Conservation (phyloP, 2,329 filamentous ascomycete species). For the Nectriaceae sp. region DNA sequence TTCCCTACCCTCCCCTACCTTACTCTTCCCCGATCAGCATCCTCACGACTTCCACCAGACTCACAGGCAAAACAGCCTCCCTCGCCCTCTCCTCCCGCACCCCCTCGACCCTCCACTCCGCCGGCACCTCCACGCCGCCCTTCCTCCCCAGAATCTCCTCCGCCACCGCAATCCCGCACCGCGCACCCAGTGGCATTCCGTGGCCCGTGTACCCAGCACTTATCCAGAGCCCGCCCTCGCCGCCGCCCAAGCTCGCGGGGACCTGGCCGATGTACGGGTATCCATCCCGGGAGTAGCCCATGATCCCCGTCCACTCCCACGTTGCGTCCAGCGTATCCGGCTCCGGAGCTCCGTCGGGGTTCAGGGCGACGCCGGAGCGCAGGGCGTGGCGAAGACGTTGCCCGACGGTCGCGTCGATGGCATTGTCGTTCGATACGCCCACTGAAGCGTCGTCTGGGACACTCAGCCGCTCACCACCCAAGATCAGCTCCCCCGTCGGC, state of each 20-base stretch:
- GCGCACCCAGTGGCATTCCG: constrained; percentile 74
- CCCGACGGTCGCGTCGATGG: constrained; percentile 57
- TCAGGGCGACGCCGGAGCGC: constrained; percentile 43
- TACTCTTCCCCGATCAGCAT: constrained; percentile 8
- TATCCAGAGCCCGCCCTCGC: constrained; percentile 57
- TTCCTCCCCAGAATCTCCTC: constrained; percentile 54
- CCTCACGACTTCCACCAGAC: constrained; percentile 28
- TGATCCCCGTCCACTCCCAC: constrained; percentile 78
- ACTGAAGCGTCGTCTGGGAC: constrained; percentile 47
- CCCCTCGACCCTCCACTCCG: constrained; percentile 41
- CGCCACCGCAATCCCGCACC: constrained; percentile 65
- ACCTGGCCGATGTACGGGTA: constrained; percentile 72
- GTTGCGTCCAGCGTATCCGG: constrained; percentile 50
- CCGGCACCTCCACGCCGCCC: constrained; percentile 45
- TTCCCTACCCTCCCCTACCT: neutral
- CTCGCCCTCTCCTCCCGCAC: constrained; percentile 29
- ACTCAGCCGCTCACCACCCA: constrained; percentile 68
- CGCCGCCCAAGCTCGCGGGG: constrained; percentile 51
- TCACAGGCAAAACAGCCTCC: constrained; percentile 23
- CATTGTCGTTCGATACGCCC: constrained; percentile 61
- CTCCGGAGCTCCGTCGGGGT: constrained; percentile 34
- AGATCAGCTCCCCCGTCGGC: constrained; percentile 63
- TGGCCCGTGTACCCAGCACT: constrained; percentile 72
- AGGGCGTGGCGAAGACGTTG: constrained; percentile 54
- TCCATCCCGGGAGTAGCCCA: constrained; percentile 72